Evolutionary conservation across 805 yeast species (phyloP), one percentile per base, ranked within the genome.

Genomic region (Barnettozyma siamensis): DNA sequence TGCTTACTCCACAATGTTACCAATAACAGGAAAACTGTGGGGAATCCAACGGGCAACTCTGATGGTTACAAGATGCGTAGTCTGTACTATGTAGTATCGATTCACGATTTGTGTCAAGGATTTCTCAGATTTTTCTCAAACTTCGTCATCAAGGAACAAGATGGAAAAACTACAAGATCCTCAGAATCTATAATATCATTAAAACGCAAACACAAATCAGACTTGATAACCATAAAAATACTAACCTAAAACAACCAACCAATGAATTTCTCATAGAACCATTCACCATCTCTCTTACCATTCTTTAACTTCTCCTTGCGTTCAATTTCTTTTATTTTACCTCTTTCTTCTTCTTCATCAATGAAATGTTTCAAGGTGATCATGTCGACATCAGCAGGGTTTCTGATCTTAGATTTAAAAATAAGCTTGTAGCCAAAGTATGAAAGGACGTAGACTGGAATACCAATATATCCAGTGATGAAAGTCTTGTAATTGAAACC

Each of bases 391-490:
- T 80, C 84, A 37, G 62, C 65, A 7, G 83, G 72, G 31, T 54
- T 60, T 39, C 75, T 66, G 28, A 67, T 44, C 48, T 66, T 69
- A 26, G 83, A 69, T 54, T 69, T 76, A 56, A 60, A 62, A 49
- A 65, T 50, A 32, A 78, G n/a, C 63, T 80, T 82, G 67, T 76
- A 79, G 11, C 84, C 85, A n/a, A 84, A 73, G 53, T 80, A 80
- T 47, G 83, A 85, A 31, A 81, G 86, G 16, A 85, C 77, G 33
- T 79, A 58, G 18, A 78, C 81, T 7, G 88, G 72, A 43, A 80
- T 65, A 63, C 86, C 85, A 53, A 84, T 80, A 64, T 84, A 84
- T 36, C 89, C 89, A 31, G 91, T 82, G 54, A 84, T 80, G 57
- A 85, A 85, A 17, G 70, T 68, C 61, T 76, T 75, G 64, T 79